Percentiles rank a stretch among this genome's conserved stretches.
Evolutionary conservation across 768 basidiomycete species (phyloP).

Genomic region (Lactarius hengduanensis): DNA sequence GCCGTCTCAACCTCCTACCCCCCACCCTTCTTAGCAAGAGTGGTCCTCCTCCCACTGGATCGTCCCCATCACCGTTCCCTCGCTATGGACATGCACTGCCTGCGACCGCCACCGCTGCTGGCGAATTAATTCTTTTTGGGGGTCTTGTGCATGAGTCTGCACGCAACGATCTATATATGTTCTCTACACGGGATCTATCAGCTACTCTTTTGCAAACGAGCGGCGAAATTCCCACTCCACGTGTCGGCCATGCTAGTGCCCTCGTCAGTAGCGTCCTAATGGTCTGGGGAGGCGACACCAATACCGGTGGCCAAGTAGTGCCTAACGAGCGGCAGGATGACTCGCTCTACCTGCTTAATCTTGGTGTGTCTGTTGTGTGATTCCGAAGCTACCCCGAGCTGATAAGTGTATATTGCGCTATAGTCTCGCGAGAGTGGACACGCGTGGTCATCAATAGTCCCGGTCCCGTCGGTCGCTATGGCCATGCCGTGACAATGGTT

Average conservation of each 20-base stretch:
- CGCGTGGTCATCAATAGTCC: slow-evolving; percentile 74
- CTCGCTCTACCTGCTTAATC: slow-evolving; percentile 88
- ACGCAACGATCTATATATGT: slow-evolving; percentile 91
- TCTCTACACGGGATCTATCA: slow-evolving; percentile 75
- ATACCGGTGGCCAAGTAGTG: slow-evolving; percentile 62
- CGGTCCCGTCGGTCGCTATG: slow-evolving; percentile 86
- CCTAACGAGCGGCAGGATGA: slow-evolving; percentile 83
- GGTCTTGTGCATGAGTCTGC: slow-evolving; percentile 91
- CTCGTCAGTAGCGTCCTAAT: slow-evolving; percentile 94
- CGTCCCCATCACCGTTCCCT: slow-evolving; percentile 89
- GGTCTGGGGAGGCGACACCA: slow-evolving; percentile 98
- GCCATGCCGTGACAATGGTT: slow-evolving; percentile 92
- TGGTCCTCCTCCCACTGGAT: slow-evolving; percentile 57
- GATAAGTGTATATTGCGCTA: background rate
- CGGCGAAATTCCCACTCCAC: slow-evolving; percentile 82
- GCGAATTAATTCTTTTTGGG: slow-evolving; percentile 95
- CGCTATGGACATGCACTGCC: slow-evolving; percentile 95
- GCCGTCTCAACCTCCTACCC: slow-evolving; percentile 66
- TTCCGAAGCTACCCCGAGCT: background rate
- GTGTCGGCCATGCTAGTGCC: slow-evolving; percentile 97
- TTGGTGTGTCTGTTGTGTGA: slow-evolving; percentile 59
- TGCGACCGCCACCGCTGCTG: slow-evolving; percentile 66
- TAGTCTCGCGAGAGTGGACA: slow-evolving; percentile 96
- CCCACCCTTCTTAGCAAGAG: slow-evolving; percentile 64
- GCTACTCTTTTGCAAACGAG: slow-evolving; percentile 82